Base-by-base conservation (phyloP, 345 rosid species). In the Dovyalis caffra region DNA sequence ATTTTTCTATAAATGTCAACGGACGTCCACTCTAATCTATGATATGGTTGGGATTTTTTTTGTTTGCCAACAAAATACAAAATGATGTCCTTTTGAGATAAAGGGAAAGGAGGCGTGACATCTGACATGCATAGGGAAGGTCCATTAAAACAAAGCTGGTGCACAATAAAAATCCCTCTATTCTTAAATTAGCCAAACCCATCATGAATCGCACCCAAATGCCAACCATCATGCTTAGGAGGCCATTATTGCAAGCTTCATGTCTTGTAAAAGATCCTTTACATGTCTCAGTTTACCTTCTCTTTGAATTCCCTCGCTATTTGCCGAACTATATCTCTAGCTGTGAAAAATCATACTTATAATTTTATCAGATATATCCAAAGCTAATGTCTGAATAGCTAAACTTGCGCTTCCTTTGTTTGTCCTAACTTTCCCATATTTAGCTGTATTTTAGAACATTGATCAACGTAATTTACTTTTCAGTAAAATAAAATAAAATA, bases 191-290 rank as follows among this genome's bases (percentile, higher is more conserved):
- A 21, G 23, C 11, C 72, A 20, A 43, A 49, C 38, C 62, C 72
- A 69, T n/a, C 20, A 49, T 31, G 18, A 29, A 5, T 0, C 2
- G 65, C 65, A 60, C 16, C 15, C 74, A 12, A 32, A 45, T 6
- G 18, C 66, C 35, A 4, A 37, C 35, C 5, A 37, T 1, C 35
- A 6, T 8, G 49, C 29, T 23, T 16, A 1, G 18, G 45, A 33
- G 38, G 51, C 56, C 74, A 38, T 37, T 5, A 71, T 71, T 69
- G 63, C 20, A 51, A 49, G 37, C 16, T 51, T 49, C 40, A n/a
- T 12, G 5, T 32, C 38, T 47, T 49, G n/a, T 58, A 3, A n/a
- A 23, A 66, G 15, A 37, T 66, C 11, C 2, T 12, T n/a, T 53
- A n/a, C n/a, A 6, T 49, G 18, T 20, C n/a, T 18, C n/a, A 18